These are phyloP conservation scores for Colletotrichum simmondsii DNA, from an alignment of 2,329 filamentous ascomycete genomes.

Conservation along the genomic window DNA sequence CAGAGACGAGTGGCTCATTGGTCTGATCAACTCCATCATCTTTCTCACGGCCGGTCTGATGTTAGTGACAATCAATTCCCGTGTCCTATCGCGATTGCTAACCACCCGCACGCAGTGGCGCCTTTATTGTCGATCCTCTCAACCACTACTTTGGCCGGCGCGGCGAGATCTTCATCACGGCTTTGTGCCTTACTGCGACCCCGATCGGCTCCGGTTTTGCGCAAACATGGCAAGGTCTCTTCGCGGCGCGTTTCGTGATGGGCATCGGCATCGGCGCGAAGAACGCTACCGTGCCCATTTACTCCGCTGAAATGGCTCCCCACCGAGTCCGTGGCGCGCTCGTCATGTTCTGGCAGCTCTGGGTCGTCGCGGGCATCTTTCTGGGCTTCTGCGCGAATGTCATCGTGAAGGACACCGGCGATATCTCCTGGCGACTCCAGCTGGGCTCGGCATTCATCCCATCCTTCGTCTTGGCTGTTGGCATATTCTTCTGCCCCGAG, in stretches of 20 bases:
- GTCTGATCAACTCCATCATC: slow-evolving; percentile 62
- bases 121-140: slow-evolving; percentile 75
- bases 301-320: slow-evolving; percentile 78
- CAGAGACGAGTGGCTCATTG: slow-evolving; percentile 63
- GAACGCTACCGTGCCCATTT: slow-evolving; percentile 74
- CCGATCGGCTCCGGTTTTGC: slow-evolving; percentile 69
- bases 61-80: no score
- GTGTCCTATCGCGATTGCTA: no score
- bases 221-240: slow-evolving; percentile 74
- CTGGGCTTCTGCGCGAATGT: slow-evolving; percentile 64
- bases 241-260: slow-evolving; percentile 73
- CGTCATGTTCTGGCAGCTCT: slow-evolving; percentile 69
- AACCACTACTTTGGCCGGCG: slow-evolving; percentile 74
- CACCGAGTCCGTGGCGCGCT: slow-evolving; percentile 77
- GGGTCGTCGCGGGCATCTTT: slow-evolving; percentile 51
- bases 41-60: slow-evolving; percentile 38
- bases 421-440: slow-evolving; percentile 70
- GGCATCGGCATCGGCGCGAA: slow-evolving; percentile 78
- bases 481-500: slow-evolving; percentile 63
- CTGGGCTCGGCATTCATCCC: slow-evolving; percentile 68
- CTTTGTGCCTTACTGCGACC: slow-evolving; percentile 67
- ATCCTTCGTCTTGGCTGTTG: slow-evolving; percentile 62
- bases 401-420: slow-evolving; percentile 62
- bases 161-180: slow-evolving; percentile 74
- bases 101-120: slow-evolving; percentile 52